A percentile compares a stretch with the other conserved stretches of the same genome.
Conservation (phyloP, 441 rosid genomes). For the Oxalis stricta region DNA sequence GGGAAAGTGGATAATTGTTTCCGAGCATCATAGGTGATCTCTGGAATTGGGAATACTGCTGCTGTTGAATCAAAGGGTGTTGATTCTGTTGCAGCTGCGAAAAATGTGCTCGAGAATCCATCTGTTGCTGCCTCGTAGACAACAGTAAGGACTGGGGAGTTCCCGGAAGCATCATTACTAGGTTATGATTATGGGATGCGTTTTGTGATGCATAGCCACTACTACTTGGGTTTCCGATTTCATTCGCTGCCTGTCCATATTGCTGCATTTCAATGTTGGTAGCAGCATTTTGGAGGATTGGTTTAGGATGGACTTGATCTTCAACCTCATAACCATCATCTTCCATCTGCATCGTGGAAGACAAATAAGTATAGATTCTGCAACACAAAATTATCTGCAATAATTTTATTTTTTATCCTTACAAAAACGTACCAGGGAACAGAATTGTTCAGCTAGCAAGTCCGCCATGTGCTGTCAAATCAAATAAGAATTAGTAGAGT, state of each 20-base stretch:
- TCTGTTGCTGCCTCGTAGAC: constrained; percentile 54
- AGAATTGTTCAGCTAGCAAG: constrained; percentile 67
- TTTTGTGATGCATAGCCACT: constrained; percentile 33
- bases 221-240: constrained; percentile 40
- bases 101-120: constrained; percentile 38
- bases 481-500: constrained; percentile 12
- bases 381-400: constrained; percentile 3
- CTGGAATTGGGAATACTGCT: constrained; percentile 66
- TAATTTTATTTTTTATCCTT: background rate
- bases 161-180: constrained; percentile 67
- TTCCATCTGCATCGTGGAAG: constrained; percentile 67
- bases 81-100: constrained; percentile 45
- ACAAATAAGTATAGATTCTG: constrained; percentile 9
- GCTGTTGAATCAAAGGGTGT: constrained; percentile 58
- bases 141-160: constrained; percentile 64
- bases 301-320: constrained; percentile 46
- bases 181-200: constrained; percentile 38
- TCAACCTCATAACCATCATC: constrained; percentile 50
- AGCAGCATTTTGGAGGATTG: constrained; percentile 30
- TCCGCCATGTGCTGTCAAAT: constrained; percentile 88
- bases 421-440: constrained; percentile 50
- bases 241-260: constrained; percentile 41
- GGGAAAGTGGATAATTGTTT: constrained; percentile 50
- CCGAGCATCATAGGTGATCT: constrained; percentile 57
- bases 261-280: constrained; percentile 44